These are phyloP conservation scores for Stylonectria norvegica DNA, from an alignment of 2,329 filamentous ascomycete genomes.

Conservation along the genomic window DNA sequence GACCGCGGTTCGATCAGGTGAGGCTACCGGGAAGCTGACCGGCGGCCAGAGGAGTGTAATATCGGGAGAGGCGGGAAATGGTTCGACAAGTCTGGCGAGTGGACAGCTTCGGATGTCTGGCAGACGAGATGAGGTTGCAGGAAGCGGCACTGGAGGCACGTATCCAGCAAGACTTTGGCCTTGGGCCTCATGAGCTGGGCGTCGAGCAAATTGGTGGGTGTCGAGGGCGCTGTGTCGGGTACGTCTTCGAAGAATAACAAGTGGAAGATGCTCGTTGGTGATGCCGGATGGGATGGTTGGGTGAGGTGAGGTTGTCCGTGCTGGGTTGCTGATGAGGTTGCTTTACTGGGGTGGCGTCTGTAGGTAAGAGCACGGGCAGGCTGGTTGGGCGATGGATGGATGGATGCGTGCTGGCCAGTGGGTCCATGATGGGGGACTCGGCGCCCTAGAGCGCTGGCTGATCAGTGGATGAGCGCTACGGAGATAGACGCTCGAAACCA, in stretches of 20 bases:
- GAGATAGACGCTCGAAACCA: too few species aligned
- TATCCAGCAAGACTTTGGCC: constrained; percentile 3
- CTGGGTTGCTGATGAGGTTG: constrained; percentile 6
- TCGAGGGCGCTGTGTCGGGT: too few species aligned
- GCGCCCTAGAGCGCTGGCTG: too few species aligned
- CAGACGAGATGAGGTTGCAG: constrained; percentile 21
- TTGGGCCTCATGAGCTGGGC: constrained; percentile 13
- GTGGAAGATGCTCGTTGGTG: too few species aligned
- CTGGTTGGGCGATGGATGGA: too few species aligned
- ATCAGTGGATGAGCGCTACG: too few species aligned
- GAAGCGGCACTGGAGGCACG: constrained; percentile 14
- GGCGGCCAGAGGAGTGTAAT: constrained; percentile 16
- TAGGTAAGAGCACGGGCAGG: too few species aligned
- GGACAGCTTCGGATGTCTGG: constrained; percentile 8
- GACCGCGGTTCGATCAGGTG: constrained; percentile 33
- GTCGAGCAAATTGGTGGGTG: neutral
- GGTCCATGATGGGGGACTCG: too few species aligned
- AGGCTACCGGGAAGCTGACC: constrained; percentile 22
- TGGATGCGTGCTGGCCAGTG: too few species aligned
- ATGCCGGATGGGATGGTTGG: too few species aligned
- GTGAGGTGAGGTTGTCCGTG: constrained; percentile 3
- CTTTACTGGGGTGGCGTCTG: constrained; percentile 3
- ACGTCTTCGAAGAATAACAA: too few species aligned
- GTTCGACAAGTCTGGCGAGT: constrained; percentile 1
- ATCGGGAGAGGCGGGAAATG: constrained; percentile 6